Percentiles rank a stretch among this genome's conserved stretches.
phyloP scores from a whole-genome alignment of 1,139 yeast genomes.

The Suhomyces anneliseae region DNA sequence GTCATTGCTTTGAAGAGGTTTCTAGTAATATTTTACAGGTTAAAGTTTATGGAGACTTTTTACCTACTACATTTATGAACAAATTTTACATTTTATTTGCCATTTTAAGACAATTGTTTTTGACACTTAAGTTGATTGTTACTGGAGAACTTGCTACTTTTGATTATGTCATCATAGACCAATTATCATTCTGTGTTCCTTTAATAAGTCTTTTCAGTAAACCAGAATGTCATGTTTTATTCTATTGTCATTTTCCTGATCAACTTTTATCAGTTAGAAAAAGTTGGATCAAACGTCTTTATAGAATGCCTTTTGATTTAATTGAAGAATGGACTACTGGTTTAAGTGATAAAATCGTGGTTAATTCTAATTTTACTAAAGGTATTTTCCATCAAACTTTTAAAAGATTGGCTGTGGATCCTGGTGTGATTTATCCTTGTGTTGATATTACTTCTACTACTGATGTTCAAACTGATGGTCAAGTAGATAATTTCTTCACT shows the following conservation, averaged over 20 bases:
- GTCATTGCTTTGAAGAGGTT: conserved; percentile 91
- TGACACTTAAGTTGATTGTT: conserved; percentile 52
- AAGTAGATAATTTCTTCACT: conserved; percentile 36
- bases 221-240: conserved; percentile 52
- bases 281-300: conserved; percentile 56
- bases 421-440: conserved; percentile 87
- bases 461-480: conserved; percentile 24
- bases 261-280: conserved; percentile 67
- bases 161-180: conserved; percentile 85
- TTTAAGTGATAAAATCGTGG: conserved; percentile 75
- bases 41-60: conserved; percentile 73
- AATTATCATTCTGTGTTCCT: conserved; percentile 84
- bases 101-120: conserved; percentile 73
- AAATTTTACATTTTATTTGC: conserved; percentile 81
- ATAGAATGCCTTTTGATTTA: conserved; percentile 78
- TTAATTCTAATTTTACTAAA: conserved; percentile 83
- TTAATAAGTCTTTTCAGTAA: conserved; percentile 54
- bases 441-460: conserved; percentile 47
- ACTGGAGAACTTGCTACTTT: conserved; percentile 48
- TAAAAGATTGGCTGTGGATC: conserved; percentile 42
- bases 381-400: conserved; percentile 69
- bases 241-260: conserved; percentile 97
- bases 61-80: conserved; percentile 71
- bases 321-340: conserved; percentile 81
- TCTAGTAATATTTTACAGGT: conserved; percentile 56